phyloP scores from a whole-genome alignment of 2,329 filamentous ascomycete species.

The Penicillium sp. region DNA sequence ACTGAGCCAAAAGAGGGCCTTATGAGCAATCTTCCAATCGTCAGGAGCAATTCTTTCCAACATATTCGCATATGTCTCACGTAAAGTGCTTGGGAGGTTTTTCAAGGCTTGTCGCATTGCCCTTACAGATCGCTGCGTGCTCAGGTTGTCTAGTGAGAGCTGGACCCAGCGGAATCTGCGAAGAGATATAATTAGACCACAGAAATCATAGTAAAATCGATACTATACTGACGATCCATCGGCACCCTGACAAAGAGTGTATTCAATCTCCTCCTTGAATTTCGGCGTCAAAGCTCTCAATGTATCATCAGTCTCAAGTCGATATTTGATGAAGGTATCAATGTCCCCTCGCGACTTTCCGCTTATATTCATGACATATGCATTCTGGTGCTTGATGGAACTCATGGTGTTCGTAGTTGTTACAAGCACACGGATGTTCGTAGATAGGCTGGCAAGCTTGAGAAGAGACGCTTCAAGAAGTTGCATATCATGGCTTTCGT shows the following conservation, averaged over 20 bases:
- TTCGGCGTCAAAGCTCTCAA: constrained; percentile 6
- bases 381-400: not conserved
- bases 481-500: constrained; percentile 17
- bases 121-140: constrained; percentile 15
- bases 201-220: not conserved
- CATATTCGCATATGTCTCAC: constrained; percentile 19
- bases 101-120: constrained; percentile 17
- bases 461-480: constrained; percentile 13
- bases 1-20: constrained; percentile 21
- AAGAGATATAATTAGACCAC: not conserved
- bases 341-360: constrained; percentile 15
- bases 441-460: constrained; percentile 5
- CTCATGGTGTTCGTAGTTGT: constrained; percentile 12
- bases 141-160: constrained; percentile 20
- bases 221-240: constrained; percentile 19
- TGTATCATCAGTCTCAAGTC: constrained; percentile 9
- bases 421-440: constrained; percentile 18
- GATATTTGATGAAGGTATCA: constrained; percentile 12
- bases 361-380: constrained; percentile 7
- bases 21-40: constrained; percentile 12
- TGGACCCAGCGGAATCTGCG: constrained; percentile 24
- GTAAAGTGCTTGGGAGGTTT: constrained; percentile 14
- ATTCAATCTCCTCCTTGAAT: constrained; percentile 15
- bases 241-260: constrained; percentile 7
- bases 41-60: constrained; percentile 12